These are phyloP conservation scores for Jackrogersella multiformis DNA, from an alignment of 495 filamentous ascomycete species.

Conservation along the genomic window DNA sequence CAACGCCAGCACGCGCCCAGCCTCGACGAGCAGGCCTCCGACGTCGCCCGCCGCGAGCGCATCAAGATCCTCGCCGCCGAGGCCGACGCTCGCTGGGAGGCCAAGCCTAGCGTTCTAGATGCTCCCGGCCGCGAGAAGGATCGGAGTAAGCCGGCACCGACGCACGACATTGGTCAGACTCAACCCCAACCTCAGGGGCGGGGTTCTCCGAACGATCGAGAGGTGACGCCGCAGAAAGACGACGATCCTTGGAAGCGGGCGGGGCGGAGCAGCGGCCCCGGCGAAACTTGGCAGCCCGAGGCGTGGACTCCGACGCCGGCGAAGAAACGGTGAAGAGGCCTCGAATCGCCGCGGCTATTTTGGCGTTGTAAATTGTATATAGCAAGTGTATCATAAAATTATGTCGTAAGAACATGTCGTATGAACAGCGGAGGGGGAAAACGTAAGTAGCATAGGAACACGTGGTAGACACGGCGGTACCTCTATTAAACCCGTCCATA, in stretches of 20 bases:
- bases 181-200: slow-evolving; percentile 24
- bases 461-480: slow-evolving; percentile 3
- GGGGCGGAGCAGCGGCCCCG: slow-evolving; percentile 58
- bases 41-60: slow-evolving; percentile 70
- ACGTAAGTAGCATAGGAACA: slow-evolving; percentile 1
- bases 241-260: slow-evolving; percentile 71
- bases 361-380: slow-evolving; percentile 27
- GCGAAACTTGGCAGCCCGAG: slow-evolving; percentile 81
- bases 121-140: slow-evolving; percentile 21
- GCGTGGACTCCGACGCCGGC: slow-evolving; percentile 68
- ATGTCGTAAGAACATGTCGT: slow-evolving; percentile 1
- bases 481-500: background rate
- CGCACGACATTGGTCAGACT: slow-evolving; percentile 13
- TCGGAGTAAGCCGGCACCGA: slow-evolving; percentile 27
- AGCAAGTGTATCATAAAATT: background rate
- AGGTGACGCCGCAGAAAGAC: slow-evolving; percentile 45
- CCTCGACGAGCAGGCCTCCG: slow-evolving; percentile 76
- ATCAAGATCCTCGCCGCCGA: slow-evolving; percentile 78
- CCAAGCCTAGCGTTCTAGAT: slow-evolving; percentile 64
- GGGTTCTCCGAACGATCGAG: slow-evolving; percentile 22
- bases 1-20: slow-evolving; percentile 75
- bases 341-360: background rate
- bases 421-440: slow-evolving; percentile 4
- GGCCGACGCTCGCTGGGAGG: slow-evolving; percentile 87
- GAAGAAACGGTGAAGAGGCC: slow-evolving; percentile 42